These are phyloP conservation scores for Paxillus involutus DNA, from an alignment of 768 basidiomycete genomes.

Conservation along the genomic window DNA sequence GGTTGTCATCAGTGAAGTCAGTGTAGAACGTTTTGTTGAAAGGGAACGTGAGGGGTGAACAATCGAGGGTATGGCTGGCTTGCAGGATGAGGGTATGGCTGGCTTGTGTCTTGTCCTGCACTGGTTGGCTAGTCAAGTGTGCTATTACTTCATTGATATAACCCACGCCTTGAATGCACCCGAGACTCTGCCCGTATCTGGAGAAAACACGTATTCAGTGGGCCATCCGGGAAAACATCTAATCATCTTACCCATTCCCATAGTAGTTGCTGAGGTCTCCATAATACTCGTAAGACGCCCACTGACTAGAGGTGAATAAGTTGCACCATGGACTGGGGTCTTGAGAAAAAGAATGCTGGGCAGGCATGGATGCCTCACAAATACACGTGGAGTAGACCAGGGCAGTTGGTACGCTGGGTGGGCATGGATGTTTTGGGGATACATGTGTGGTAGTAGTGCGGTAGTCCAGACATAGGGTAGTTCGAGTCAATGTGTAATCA, in stretches of 20 bases:
- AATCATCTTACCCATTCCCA: slow-evolving; percentile 51
- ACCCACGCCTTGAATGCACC: slow-evolving; percentile 80
- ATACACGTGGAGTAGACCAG: too few relatives aligned
- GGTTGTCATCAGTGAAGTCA: too few relatives aligned
- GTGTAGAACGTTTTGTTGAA: slow-evolving; percentile 62
- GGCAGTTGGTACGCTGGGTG: too few relatives aligned
- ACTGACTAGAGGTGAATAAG: slow-evolving; percentile 61
- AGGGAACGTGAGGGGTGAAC: slow-evolving; percentile 66
- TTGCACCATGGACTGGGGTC: slow-evolving; percentile 65
- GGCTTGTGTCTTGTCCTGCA: slow-evolving; percentile 70
- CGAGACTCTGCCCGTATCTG: slow-evolving; percentile 69
- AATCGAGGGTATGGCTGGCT: slow-evolving; percentile 73
- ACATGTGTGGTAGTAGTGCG: too few relatives aligned
- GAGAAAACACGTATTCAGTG: not conserved
- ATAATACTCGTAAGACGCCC: slow-evolving; percentile 60
- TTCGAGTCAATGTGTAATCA: too few relatives aligned
- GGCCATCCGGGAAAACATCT: not conserved
- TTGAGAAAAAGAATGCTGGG: too few relatives aligned
- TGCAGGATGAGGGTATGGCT: slow-evolving; percentile 79
- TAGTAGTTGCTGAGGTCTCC: slow-evolving; percentile 78
- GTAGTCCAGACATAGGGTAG: too few relatives aligned
- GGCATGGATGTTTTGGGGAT: too few relatives aligned
- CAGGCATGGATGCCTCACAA: too few relatives aligned
- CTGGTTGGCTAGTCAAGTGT: slow-evolving; percentile 61
- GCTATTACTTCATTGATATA: slow-evolving; percentile 86